A percentile compares a stretch with the other conserved stretches of the same genome.
Evolutionary conservation across 371 early-diverging fungal species (phyloP).

Genomic region (Mortierella sp.): DNA sequence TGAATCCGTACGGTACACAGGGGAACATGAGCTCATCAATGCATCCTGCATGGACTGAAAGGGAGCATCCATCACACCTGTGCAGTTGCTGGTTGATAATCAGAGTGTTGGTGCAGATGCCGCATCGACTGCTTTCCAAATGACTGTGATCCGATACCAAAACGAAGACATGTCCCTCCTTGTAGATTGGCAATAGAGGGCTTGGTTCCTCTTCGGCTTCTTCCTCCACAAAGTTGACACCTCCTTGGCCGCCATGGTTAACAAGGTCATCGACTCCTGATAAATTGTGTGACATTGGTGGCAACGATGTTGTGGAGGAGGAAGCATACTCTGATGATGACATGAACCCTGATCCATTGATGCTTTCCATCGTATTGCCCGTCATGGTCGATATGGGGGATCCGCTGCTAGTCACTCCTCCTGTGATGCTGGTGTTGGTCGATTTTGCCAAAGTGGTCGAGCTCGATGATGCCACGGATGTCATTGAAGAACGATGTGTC

Average conservation of each 20-base stretch:
- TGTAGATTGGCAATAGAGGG: neutral
- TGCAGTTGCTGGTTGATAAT: constrained; percentile 25
- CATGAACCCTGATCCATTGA: constrained; percentile 28
- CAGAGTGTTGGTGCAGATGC: constrained; percentile 34
- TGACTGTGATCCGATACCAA: constrained; percentile 17
- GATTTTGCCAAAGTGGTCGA: constrained; percentile 27
- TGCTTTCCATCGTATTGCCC: constrained; percentile 33
- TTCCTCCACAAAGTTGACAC: constrained; percentile 16
- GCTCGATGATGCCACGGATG: constrained; percentile 38
- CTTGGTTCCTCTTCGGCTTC: constrained; percentile 22
- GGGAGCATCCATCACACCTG: constrained; percentile 62
- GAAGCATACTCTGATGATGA: constrained; percentile 2
- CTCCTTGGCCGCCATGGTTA: neutral
- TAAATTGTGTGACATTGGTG: constrained; percentile 1
- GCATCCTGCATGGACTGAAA: constrained; percentile 68
- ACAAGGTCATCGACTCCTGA: too few species aligned
- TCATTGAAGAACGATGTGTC: constrained; percentile 32
- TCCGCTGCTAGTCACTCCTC: constrained; percentile 6
- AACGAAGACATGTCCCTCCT: constrained; percentile 36
- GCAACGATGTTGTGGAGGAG: constrained; percentile 10
- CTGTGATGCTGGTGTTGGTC: constrained; percentile 1
- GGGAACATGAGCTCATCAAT: constrained; percentile 65
- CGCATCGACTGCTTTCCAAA: constrained; percentile 30
- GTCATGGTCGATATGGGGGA: constrained; percentile 45
- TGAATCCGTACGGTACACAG: constrained; percentile 73